phyloP scores from a whole-genome alignment of 371 early-diverging fungal species.

The Gilbertella persicaria region DNA sequence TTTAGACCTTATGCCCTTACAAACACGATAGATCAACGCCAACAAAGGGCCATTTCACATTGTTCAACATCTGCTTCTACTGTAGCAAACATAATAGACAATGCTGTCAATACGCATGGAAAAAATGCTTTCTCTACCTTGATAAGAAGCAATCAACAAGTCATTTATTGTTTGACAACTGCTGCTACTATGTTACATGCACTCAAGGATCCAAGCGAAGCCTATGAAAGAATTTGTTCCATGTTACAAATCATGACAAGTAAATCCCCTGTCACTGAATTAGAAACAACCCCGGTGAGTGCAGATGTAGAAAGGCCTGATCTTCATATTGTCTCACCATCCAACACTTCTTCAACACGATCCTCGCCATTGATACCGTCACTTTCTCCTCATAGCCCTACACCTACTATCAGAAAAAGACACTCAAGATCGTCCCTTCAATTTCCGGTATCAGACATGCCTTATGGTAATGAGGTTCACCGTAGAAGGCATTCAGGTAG shows the following conservation, averaged over 20 bases:
- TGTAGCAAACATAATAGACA: constrained; percentile 31
- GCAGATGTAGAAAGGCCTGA: constrained; percentile 5
- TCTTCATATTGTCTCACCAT: constrained; percentile 10
- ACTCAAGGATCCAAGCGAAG: not conserved
- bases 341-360: constrained; percentile 25
- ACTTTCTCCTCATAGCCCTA: constrained; percentile 20
- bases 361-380: constrained; percentile 21
- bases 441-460: constrained; percentile 5
- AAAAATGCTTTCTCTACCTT: constrained; percentile 23
- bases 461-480: constrained; percentile 8
- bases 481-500: constrained; percentile 13
- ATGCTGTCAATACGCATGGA: constrained; percentile 22
- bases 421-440: constrained; percentile 21
- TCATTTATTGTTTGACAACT: constrained; percentile 41
- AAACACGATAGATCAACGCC: not conserved
- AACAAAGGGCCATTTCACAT: constrained; percentile 4
- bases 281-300: constrained; percentile 1
- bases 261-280: constrained; percentile 23
- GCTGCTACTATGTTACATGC: constrained; percentile 34
- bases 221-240: constrained; percentile 11
- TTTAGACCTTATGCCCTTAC: constrained; percentile 22
- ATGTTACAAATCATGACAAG: constrained; percentile 6
- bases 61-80: constrained; percentile 32
- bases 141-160: constrained; percentile 38
- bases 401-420: constrained; percentile 11